These are phyloP conservation scores for Cryptococcus sp. DNA, from an alignment of 1,284 basidiomycete species.

Conservation along the genomic window DNA sequence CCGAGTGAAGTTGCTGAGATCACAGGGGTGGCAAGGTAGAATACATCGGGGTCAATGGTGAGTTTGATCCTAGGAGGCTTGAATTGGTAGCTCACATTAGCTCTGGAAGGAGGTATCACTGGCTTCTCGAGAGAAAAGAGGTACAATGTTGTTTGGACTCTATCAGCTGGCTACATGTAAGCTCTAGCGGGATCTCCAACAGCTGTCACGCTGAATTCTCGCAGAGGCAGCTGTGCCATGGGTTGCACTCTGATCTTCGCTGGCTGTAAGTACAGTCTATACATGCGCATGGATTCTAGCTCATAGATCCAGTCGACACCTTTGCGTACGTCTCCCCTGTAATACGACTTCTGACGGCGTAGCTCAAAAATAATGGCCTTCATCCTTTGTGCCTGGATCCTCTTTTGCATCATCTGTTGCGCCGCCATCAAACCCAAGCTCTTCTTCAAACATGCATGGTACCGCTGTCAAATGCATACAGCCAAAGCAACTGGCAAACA, in stretches of 20 bases:
- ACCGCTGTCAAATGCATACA: neutral
- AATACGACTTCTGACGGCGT: neutral
- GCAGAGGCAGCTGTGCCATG: constrained; percentile 27
- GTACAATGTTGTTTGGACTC: constrained; percentile 11
- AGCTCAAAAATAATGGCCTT: neutral
- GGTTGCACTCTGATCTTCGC: constrained; percentile 27
- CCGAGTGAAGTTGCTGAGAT: neutral
- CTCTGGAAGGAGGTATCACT: constrained; percentile 17
- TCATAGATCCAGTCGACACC: constrained; percentile 6
- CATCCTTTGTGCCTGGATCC: neutral
- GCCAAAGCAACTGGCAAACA: neutral
- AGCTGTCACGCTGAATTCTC: neutral
- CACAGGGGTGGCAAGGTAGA: constrained; percentile 4
- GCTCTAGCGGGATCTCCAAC: neutral
- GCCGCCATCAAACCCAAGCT: neutral
- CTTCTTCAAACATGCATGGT: neutral
- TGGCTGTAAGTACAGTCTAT: constrained; percentile 22
- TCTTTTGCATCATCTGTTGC: neutral
- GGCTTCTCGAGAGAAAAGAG: constrained; percentile 4
- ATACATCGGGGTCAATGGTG: constrained; percentile 17
- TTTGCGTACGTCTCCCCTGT: constrained; percentile 3
- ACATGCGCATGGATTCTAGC: neutral
- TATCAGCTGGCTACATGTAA: constrained; percentile 35
- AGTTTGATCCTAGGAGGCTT: constrained; percentile 2
- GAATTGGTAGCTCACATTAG: constrained; percentile 2